Evolutionary conservation across 768 basidiomycete species (phyloP).

Genomic region (Kwoniella sp.): DNA sequence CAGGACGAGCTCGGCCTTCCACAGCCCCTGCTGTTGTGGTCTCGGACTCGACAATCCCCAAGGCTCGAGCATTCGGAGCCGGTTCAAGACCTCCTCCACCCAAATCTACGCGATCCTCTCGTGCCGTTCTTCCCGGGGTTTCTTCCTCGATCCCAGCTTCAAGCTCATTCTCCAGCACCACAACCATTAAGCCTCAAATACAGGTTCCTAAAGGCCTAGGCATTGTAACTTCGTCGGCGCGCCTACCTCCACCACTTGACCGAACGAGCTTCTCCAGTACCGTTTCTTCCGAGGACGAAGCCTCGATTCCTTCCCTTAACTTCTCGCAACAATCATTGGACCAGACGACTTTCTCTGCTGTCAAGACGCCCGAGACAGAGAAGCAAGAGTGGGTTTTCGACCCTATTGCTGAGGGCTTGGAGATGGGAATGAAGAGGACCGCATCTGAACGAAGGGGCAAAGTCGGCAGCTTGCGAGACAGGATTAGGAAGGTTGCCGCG

Average conservation of each 20-base stretch:
- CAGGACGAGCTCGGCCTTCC: slow-evolving; percentile 24
- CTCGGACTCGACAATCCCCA: not conserved
- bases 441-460: slow-evolving; percentile 2
- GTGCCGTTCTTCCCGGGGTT: not conserved
- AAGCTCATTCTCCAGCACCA: not conserved
- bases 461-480: slow-evolving; percentile 11
- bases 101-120: not conserved
- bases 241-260: slow-evolving; percentile 3
- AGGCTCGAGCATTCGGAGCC: slow-evolving; percentile 9
- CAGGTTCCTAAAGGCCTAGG: slow-evolving; percentile 3
- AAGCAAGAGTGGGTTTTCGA: slow-evolving; percentile 8
- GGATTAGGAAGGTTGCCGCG: slow-evolving; percentile 8
- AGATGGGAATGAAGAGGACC: not conserved
- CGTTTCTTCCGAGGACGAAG: slow-evolving; percentile 6
- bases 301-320: slow-evolving; percentile 10
- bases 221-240: not conserved
- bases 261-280: slow-evolving; percentile 24
- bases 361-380: slow-evolving; percentile 15
- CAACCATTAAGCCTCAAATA: not conserved
- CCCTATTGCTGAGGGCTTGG: not conserved
- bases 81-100: slow-evolving; percentile 11
- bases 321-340: slow-evolving; percentile 16
- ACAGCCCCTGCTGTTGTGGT: slow-evolving; percentile 36
- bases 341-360: not conserved
- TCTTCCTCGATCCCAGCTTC: not conserved